A percentile compares a stretch with the other conserved stretches of the same genome.
Evolutionary conservation across 83 land plant species (phyloP).

Genomic region (Thuja plicata): DNA sequence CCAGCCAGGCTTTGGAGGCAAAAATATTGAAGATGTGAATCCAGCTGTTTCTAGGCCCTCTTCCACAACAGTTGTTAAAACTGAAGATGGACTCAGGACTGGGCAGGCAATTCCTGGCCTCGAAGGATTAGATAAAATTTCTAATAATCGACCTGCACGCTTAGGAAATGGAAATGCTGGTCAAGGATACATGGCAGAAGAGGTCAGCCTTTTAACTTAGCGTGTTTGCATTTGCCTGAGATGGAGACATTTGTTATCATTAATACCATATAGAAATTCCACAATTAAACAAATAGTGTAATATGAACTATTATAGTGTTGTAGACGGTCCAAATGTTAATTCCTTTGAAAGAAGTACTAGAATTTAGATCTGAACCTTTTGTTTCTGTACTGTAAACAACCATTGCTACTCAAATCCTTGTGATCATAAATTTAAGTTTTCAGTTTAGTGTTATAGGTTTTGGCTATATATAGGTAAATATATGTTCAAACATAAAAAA

Average conservation of each 20-base stretch:
- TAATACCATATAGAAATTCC: not conserved
- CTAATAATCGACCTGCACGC: conserved; percentile 48
- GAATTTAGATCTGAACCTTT: not conserved
- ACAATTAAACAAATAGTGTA: not conserved
- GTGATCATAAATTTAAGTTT: not conserved
- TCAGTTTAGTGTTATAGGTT: not conserved
- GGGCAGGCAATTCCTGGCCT: conserved; percentile 43
- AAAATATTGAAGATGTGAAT: conserved; percentile 37
- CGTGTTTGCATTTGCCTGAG: conserved; percentile 10
- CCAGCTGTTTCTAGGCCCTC: conserved; percentile 19
- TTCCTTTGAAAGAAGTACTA: not conserved
- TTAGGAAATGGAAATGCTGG: conserved; percentile 95
- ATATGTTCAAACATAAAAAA: not conserved
- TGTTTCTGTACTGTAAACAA: not conserved
- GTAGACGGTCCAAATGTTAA: not conserved
- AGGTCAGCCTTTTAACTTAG: conserved; percentile 42
- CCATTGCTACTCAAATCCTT: not conserved
- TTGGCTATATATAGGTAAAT: not conserved
- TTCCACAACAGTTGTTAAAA: conserved; percentile 23
- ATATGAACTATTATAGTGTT: not conserved
- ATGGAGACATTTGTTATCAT: not conserved
- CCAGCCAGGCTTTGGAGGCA: conserved; percentile 29
- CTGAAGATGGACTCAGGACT: conserved; percentile 50
- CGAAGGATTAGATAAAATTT: conserved; percentile 72
- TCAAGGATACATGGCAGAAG: conserved; percentile 95